Percentiles rank a stretch among this genome's conserved stretches.
Evolutionary conservation across 116 monocot species (phyloP).

Genomic region (Phalaenopsis hybrid): DNA sequence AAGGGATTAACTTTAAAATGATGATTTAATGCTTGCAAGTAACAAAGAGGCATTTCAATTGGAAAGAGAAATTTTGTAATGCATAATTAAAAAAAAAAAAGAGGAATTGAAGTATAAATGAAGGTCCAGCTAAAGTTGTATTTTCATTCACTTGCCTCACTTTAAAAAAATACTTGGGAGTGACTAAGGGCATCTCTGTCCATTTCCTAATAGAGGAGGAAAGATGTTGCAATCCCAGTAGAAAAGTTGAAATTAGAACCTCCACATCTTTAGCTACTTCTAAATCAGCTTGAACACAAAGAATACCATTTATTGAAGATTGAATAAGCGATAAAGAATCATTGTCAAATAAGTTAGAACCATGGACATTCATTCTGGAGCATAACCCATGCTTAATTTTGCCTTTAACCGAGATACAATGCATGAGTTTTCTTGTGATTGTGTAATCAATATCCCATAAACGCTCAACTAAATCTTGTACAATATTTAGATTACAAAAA

Average conservation of each 20-base stretch:
- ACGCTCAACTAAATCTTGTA: conserved; percentile 28
- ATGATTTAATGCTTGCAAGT: too few species aligned
- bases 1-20: too few species aligned
- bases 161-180: conserved; percentile 67
- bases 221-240: conserved; percentile 32
- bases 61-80: too few species aligned
- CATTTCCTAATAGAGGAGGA: conserved; percentile 38
- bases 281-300: conserved; percentile 26
- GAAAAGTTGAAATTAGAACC: conserved; percentile 11
- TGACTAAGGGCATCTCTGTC: conserved; percentile 45
- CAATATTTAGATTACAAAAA: conserved; percentile 8
- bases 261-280: conserved; percentile 25
- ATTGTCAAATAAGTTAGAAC: conserved; percentile 12
- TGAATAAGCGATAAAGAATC: conserved; percentile 22
- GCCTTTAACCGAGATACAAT: conserved; percentile 17
- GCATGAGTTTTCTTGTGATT: conserved; percentile 23
- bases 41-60: too few species aligned
- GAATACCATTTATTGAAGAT: conserved; percentile 1
- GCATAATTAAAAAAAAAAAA: too few species aligned
- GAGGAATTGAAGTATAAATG: neutral
- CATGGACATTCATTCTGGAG: conserved; percentile 16
- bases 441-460: conserved; percentile 38
- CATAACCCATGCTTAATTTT: conserved; percentile 9
- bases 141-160: conserved; percentile 40
- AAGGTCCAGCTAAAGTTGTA: neutral